Base-by-base conservation (phyloP, 805 yeast species). In the Metschnikowia baotianmanensis region DNA sequence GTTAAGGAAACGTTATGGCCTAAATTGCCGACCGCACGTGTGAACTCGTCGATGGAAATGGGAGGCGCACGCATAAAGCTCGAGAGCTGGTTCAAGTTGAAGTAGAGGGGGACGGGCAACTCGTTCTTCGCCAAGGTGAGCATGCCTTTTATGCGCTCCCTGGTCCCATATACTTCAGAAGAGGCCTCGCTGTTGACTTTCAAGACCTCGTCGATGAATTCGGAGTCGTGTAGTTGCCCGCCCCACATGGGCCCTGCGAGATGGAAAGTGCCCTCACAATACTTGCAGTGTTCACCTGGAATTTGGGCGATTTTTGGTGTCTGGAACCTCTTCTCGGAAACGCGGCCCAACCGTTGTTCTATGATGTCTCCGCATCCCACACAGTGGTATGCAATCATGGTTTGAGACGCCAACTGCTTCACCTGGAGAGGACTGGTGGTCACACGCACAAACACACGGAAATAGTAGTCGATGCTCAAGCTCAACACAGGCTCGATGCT, bases 181-280 rank as follows among this genome's bases (percentile, higher is more conserved):
- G 74, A 79, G 17, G 80, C 72, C 2, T 57, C 65, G 19, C 61
- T 56, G 55, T 81, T 76, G 48, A 80, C 63, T n/a, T 72, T 68
- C 40, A 87, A 70, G 33, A 90, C 72, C 49, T 70, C 76, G 20
- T 77, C 70, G 31, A 91, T 70, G 54, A 91, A 93, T 15, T 74
- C 78, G 19, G 61, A 58, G 56, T 83, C 76, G 56, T 91, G 98
- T 42, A 93, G 62, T 6, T 74, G 69, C 0, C 89, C 95, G 9
- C 81, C 89, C 86, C 96, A 93, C 96, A 93, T 86, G 45, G 99
- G 99, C 4, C 99, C 99, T 6, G 91, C 89, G 25, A 93, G 59
- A 58, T 86, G 95, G 59, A 78, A 77, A 2, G 78, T 73, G 43
- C 69, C 73, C 1, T 76, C 82, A 66, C 99, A 93, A 59, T 72